A percentile compares a stretch with the other conserved stretches of the same genome.
Conservation (phyloP, 164 flowering plant genomes). For the Dillenia turbinata region DNA sequence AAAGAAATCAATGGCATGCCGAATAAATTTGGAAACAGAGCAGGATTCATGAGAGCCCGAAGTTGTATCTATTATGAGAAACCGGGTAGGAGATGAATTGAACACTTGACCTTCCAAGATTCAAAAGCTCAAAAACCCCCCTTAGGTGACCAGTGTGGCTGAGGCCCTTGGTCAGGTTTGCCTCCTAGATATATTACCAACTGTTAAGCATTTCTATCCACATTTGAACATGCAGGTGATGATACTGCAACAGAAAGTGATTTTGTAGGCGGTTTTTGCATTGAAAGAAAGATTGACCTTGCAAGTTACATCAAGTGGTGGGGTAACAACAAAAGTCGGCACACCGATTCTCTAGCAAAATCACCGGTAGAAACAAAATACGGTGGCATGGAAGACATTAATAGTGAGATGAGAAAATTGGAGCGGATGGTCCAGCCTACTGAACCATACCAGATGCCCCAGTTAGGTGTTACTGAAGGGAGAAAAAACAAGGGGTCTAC, state of each 20-base stretch:
- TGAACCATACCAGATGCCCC: slow-evolving; percentile 93
- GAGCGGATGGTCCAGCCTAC: slow-evolving; percentile 56
- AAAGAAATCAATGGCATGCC: neutral
- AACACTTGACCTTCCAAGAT: no score
- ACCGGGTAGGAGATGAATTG: no score
- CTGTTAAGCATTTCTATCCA: slow-evolving; percentile 5
- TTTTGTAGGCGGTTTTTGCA: slow-evolving; percentile 46
- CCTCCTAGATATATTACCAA: slow-evolving; percentile 2
- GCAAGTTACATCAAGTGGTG: slow-evolving; percentile 92
- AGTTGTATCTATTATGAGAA: no score
- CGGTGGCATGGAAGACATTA: slow-evolving; percentile 47
- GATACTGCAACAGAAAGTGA: slow-evolving; percentile 64
- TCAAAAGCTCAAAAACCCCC: no score
- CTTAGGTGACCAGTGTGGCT: no score
- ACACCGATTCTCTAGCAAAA: slow-evolving; percentile 39
- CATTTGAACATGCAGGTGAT: slow-evolving; percentile 44
- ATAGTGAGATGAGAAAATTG: slow-evolving; percentile 57
- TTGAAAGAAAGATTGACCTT: slow-evolving; percentile 84
- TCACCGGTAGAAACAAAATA: slow-evolving; percentile 53
- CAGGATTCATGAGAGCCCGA: no score
- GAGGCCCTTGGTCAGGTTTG: neutral
- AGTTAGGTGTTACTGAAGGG: slow-evolving; percentile 47
- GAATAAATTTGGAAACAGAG: no score
- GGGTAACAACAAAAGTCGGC: slow-evolving; percentile 61
- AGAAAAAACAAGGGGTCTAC: slow-evolving; percentile 33